Evolutionary conservation across 768 basidiomycete species (phyloP).

Genomic region (Pulveroboletus sp.): DNA sequence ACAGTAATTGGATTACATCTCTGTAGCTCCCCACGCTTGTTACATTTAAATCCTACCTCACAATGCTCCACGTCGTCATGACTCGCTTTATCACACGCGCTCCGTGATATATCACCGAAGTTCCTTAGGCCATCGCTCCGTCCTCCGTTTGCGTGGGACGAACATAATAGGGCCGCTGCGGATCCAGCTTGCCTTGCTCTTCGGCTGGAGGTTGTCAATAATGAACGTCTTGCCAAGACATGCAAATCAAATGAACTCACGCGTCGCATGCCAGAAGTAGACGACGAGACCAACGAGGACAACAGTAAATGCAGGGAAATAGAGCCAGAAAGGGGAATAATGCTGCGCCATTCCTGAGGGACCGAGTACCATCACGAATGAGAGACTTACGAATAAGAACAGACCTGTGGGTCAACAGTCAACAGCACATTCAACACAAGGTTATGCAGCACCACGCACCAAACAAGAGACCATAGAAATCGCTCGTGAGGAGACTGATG

Average conservation of each 20-base stretch:
- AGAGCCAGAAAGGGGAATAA: slow-evolving; percentile 81
- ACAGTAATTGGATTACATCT: slow-evolving; percentile 26
- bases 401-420: slow-evolving; percentile 31
- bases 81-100: background rate
- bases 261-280: slow-evolving; percentile 83
- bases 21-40: slow-evolving; percentile 9
- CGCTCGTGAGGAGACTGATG: slow-evolving; percentile 78
- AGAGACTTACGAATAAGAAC: slow-evolving; percentile 46
- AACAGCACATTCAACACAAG: slow-evolving; percentile 1
- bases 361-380: background rate
- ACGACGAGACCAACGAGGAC: slow-evolving; percentile 69
- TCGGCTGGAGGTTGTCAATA: slow-evolving; percentile 45
- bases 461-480: slow-evolving; percentile 84
- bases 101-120: background rate
- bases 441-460: slow-evolving; percentile 28
- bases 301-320: slow-evolving; percentile 74
- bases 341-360: slow-evolving; percentile 44
- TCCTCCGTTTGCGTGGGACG: slow-evolving; percentile 19
- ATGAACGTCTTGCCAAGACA: slow-evolving; percentile 4
- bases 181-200: slow-evolving; percentile 62
- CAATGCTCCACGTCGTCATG: background rate
- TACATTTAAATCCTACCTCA: background rate
- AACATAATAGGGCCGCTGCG: slow-evolving; percentile 57
- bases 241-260: slow-evolving; percentile 42
- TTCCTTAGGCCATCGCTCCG: slow-evolving; percentile 14